Evolutionary conservation across 2,329 filamentous ascomycete genomes (phyloP), one percentile per base, ranked within the genome.

Genomic region (Phaeosphaeria sp.): DNA sequence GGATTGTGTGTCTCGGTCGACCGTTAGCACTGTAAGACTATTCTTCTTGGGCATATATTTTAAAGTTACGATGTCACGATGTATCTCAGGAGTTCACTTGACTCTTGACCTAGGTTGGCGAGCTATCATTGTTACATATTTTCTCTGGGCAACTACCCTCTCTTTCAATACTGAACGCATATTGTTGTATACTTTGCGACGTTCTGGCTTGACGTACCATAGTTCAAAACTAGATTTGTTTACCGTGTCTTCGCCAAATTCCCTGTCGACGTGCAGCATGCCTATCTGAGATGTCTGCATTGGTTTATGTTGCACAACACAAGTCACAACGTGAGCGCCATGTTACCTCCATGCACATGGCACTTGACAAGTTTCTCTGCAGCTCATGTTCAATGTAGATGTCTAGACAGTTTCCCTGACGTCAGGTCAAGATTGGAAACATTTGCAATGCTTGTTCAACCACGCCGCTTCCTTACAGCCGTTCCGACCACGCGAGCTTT

Each of bases 31-130:
- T 55, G 21, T 3, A 50, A 63, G 46, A n/a, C 46, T 58, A 66
- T 55, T 59, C 27, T 66, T 66, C 56, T 65, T 62, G 56, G 57
- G 63, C 46, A 59, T 54, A 66, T 56, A 61, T 56, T 66, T 71
- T 55, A 65, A n/a, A n/a, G 62, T 72, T 57, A 73, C 68, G 70
- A 74, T 71, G 69, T 72, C 63, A 74, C 59, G 71, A 73, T 69
- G 72, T 70, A 71, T 59, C 53, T 62, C 67, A 58, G 60, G 61
- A 58, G 39, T 53, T 49, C 56, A 58, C 15, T 62, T 52, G 58
- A 39, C 61, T 60, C 50, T 17, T 39, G 15, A 39, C 15, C 15
- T n/a, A 39, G 36, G 36, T 17, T 39, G 36, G 36, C 36, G 15
- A 39, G 36, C 36, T 39, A 39, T 39, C 15, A 39, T 60, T 50